These are phyloP conservation scores for Bipolaris victoriae DNA, from an alignment of 2,329 filamentous ascomycete species.

Conservation along the genomic window DNA sequence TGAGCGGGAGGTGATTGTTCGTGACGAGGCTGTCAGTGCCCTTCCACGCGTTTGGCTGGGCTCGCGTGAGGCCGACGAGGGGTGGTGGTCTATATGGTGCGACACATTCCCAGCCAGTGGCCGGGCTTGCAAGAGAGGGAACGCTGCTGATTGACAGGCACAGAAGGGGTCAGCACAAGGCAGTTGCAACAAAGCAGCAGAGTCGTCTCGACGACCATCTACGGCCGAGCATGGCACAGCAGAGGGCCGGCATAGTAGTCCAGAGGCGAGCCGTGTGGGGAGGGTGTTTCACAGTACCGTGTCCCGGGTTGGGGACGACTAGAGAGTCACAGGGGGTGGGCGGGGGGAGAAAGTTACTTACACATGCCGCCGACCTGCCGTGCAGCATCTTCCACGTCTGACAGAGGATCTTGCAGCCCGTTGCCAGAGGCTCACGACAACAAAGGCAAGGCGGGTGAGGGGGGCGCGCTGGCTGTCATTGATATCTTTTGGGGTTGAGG, in stretches of 20 bases:
- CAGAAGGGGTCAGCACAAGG: slow-evolving; percentile 40
- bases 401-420: slow-evolving; percentile 25
- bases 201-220: slow-evolving; percentile 25
- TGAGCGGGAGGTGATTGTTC: slow-evolving; percentile 53
- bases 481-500: slow-evolving; percentile 18
- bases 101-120: slow-evolving; percentile 47
- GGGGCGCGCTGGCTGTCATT: slow-evolving; percentile 12
- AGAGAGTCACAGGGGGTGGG: slow-evolving; percentile 1
- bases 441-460: slow-evolving; percentile 12
- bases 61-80: slow-evolving; percentile 48
- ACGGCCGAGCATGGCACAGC: slow-evolving; percentile 30
- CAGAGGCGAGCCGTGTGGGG: slow-evolving; percentile 20
- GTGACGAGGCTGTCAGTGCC: slow-evolving; percentile 52
- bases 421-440: slow-evolving; percentile 25
- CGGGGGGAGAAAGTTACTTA: slow-evolving; percentile 30
- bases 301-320: slow-evolving; percentile 22
- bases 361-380: slow-evolving; percentile 47
- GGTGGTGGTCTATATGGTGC: slow-evolving; percentile 44
- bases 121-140: slow-evolving; percentile 49
- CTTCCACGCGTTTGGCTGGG: slow-evolving; percentile 54
- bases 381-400: slow-evolving; percentile 42
- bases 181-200: slow-evolving; percentile 18
- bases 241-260: slow-evolving; percentile 19
- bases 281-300: slow-evolving; percentile 28
- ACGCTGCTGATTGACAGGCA: slow-evolving; percentile 42